Evolutionary conservation across 139 green algal genomes (phyloP).

Genomic region (Limnomonas spitsbergensis): DNA sequence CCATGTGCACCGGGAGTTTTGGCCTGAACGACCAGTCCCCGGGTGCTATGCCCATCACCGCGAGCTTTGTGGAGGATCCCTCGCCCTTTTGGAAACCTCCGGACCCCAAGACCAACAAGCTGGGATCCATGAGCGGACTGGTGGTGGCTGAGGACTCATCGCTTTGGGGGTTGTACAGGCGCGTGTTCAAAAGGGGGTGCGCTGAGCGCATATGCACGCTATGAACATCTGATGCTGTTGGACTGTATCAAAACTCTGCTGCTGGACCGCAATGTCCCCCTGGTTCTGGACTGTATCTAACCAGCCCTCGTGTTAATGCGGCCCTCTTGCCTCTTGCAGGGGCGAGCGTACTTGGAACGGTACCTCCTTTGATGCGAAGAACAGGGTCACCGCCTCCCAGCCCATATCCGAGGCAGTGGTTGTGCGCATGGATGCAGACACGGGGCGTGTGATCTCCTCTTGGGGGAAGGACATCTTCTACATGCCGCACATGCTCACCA

Average conservation of each 20-base stretch:
- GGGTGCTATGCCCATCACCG: background rate
- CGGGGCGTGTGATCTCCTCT: constrained; percentile 28
- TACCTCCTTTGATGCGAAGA: constrained; percentile 7
- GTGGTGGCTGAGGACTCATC: constrained; percentile 40
- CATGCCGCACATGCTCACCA: constrained; percentile 82
- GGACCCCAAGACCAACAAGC: background rate
- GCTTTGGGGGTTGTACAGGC: constrained; percentile 72
- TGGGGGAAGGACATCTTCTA: constrained; percentile 58
- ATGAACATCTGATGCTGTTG: too few relatives aligned
- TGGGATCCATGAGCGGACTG: constrained; percentile 33
- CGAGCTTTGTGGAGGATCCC: constrained; percentile 33
- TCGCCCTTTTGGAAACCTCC: constrained; percentile 44
- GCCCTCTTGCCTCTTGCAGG: too few relatives aligned
- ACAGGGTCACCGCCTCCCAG: constrained; percentile 25
- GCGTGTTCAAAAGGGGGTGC: too few relatives aligned
- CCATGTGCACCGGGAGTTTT: constrained; percentile 39
- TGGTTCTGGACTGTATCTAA: too few relatives aligned
- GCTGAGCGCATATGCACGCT: too few relatives aligned
- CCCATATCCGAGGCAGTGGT: constrained; percentile 50
- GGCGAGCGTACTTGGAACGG: background rate
- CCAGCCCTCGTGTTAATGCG: too few relatives aligned
- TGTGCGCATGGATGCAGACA: constrained; percentile 56
- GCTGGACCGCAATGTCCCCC: too few relatives aligned
- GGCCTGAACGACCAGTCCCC: constrained; percentile 13
- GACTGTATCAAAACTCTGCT: too few relatives aligned